Evolutionary conservation across 305 asterid species (phyloP), one percentile per base, ranked within the genome.

Genomic region (Ruellia speciosa): DNA sequence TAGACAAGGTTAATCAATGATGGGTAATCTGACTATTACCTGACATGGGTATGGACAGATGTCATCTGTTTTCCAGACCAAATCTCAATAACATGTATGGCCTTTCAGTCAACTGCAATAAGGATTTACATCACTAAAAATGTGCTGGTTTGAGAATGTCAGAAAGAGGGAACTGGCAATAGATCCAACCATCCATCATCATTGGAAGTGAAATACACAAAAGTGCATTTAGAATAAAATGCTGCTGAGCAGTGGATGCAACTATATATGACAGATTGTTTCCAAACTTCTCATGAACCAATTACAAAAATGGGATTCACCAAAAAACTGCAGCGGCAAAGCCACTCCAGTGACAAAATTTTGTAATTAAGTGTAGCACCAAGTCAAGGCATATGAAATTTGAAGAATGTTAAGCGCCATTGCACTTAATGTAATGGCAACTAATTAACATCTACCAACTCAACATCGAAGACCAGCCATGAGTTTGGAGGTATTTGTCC

Each of bases 381-480:
- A 39, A 3, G 14, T 8, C 16, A 8, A 40, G 5, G 51, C 34
- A 14, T 39, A 9, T n/a, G n/a, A 10, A 49, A 48, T 18, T 5
- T 0, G 50, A 35, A 10, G 58, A n/a, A 48, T 60, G 5, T 28
- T n/a, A n/a, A 50, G 35, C 40, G 47, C 54, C 58, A 14, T 12
- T 34, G 14, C 7, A 59, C 14, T 35, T 17, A 31, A 18, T 34
- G 50, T 43, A 31, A n/a, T 41, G 18, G 14, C 3, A 0, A 58
- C 81, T 73, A 90, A 46, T 78, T 77, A 14, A 80, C 97, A 17
- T 65, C 79, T 0, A 81, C 72, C 79, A 90, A 64, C 84, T 87
- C 97, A 53, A 90, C 97, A 50, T 90, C 95, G 62, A 90, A 87
- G 66, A 79, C 72, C 71, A 90, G 79, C 96, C 90, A 79, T 7